A percentile compares a stretch with the other conserved stretches of the same genome.
These are phyloP conservation scores for Yamadazyma spencermartinsiae DNA, from an alignment of 1,139 yeast species.

Conservation along the genomic window DNA sequence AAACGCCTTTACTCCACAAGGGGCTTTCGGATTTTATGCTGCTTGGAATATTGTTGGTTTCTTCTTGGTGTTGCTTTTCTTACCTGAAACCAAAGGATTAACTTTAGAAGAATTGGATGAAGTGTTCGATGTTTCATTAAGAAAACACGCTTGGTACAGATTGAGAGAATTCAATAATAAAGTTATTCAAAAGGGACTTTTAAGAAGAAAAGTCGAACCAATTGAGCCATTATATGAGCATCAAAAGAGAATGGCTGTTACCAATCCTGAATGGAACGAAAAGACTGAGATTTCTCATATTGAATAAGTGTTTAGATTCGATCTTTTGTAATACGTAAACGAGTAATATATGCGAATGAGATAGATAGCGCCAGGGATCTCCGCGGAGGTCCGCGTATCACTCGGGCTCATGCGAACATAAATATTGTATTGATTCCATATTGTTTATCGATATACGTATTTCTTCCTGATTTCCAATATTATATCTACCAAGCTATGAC, in stretches of 20 bases:
- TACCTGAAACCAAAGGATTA: constrained; percentile 70
- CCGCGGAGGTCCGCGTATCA: not conserved
- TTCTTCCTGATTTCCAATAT: not conserved
- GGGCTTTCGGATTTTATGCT: constrained; percentile 89
- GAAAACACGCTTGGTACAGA: constrained; percentile 58
- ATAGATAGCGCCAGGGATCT: too few species aligned
- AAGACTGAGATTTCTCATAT: constrained; percentile 52
- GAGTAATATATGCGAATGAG: too few species aligned
- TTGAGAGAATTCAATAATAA: constrained; percentile 40
- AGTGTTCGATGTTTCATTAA: constrained; percentile 58
- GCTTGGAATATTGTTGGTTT: constrained; percentile 83
- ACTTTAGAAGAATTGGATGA: constrained; percentile 75
- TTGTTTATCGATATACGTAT: not conserved
- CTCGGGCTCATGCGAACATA: not conserved
- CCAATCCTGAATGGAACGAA: constrained; percentile 61
- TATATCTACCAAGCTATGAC: not conserved
- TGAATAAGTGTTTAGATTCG: constrained; percentile 23
- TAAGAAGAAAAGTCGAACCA: constrained; percentile 40
- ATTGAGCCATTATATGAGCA: constrained; percentile 58
- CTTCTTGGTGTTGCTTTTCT: constrained; percentile 62
- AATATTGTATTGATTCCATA: not conserved
- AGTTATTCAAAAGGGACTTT: constrained; percentile 40
- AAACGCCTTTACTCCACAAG: constrained; percentile 69
- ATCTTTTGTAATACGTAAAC: too few species aligned
- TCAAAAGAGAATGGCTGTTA: constrained; percentile 52